These are phyloP conservation scores for Rutstroemia sp. DNA, from an alignment of 2,329 filamentous ascomycete genomes.

Conservation along the genomic window DNA sequence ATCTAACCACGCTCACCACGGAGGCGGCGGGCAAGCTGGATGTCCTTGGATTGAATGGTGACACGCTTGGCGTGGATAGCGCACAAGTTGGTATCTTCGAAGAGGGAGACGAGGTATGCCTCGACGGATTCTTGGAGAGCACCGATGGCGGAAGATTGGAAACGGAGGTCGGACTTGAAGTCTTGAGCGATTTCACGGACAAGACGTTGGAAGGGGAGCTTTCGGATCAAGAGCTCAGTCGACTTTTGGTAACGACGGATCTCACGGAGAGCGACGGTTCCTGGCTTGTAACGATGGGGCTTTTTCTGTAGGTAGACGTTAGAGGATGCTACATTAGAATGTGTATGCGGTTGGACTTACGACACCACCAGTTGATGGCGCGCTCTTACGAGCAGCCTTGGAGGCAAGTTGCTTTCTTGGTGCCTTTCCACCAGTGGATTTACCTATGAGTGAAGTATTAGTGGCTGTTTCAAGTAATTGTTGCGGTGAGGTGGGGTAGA, in stretches of 20 bases:
- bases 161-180: constrained; percentile 91
- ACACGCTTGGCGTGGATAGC: constrained; percentile 99
- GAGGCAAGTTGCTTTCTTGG: constrained; percentile 95
- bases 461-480: constrained; percentile 10
- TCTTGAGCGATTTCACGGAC: constrained; percentile 95
- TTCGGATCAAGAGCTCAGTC: constrained; percentile 91
- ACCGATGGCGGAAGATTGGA: constrained; percentile 97
- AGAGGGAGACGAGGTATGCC: constrained; percentile 96
- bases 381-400: constrained; percentile 95
- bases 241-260: constrained; percentile 98
- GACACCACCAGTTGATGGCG: constrained; percentile 68
- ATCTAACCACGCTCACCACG: constrained; percentile 84
- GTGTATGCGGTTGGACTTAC: not conserved
- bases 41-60: constrained; percentile 80
- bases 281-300: constrained; percentile 81
- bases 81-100: constrained; percentile 97
- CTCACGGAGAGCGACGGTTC: constrained; percentile 95
- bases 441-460: constrained; percentile 36
- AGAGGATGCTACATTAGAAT: not conserved
- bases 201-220: constrained; percentile 95
- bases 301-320: not conserved
- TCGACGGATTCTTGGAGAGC: constrained; percentile 98
- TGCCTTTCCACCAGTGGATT: constrained; percentile 73
- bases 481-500: constrained; percentile 1
- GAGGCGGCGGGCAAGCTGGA: constrained; percentile 91